phyloP scores from a whole-genome alignment of 2,329 filamentous ascomycete genomes.

The Zasmidium angulare region DNA sequence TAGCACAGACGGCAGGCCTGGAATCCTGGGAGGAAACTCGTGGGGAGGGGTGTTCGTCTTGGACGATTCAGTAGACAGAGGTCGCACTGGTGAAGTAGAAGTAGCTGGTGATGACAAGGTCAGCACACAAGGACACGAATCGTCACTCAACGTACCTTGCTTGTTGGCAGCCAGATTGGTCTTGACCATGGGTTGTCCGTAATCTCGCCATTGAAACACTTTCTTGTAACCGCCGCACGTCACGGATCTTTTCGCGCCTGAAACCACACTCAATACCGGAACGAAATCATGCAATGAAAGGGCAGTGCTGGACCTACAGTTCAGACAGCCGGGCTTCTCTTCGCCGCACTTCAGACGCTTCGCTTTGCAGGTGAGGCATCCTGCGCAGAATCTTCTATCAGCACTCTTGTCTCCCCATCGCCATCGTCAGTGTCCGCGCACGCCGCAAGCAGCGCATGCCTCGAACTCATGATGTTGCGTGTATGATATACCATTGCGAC shows the following conservation, averaged over 20 bases:
- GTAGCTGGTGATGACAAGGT: constrained; percentile 5
- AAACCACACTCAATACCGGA: neutral
- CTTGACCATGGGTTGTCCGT: constrained; percentile 61
- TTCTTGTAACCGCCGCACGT: constrained; percentile 71
- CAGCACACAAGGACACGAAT: constrained; percentile 4
- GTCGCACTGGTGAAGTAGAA: constrained; percentile 21
- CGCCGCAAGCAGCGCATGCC: neutral
- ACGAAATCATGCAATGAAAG: neutral
- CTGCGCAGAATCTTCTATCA: constrained; percentile 42
- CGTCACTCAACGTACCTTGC: constrained; percentile 40
- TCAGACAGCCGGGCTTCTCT: constrained; percentile 52
- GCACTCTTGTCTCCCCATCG: constrained; percentile 14
- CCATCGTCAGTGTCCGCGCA: neutral
- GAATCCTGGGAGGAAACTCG: constrained; percentile 7
- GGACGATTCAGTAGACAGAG: constrained; percentile 15
- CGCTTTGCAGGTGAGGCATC: constrained; percentile 71
- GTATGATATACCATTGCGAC: constrained; percentile 63
- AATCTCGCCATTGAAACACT: constrained; percentile 73
- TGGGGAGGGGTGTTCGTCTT: constrained; percentile 20
- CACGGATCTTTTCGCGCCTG: constrained; percentile 58
- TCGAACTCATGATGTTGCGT: neutral
- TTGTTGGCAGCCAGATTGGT: constrained; percentile 45
- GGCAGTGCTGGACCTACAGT: constrained; percentile 9
- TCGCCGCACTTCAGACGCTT: constrained; percentile 75
- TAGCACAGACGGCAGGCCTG: neutral